Conservation (phyloP, 495 filamentous ascomycete genomes). For the Daldinia caldariorum region DNA sequence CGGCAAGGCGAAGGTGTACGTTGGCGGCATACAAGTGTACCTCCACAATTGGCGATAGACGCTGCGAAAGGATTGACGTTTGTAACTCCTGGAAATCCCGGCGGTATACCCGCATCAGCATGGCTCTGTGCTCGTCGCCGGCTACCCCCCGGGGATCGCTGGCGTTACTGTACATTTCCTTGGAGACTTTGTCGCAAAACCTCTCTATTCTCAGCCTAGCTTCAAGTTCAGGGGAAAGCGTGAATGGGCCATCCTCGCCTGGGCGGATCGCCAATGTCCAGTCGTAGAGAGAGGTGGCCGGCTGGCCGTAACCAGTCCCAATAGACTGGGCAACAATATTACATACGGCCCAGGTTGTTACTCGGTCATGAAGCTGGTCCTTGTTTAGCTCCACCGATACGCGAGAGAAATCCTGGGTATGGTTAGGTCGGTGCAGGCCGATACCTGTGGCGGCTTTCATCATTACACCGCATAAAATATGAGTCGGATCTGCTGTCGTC, state of each 20-base stretch:
- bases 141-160: slow-evolving; percentile 78
- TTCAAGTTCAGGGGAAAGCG: slow-evolving; percentile 71
- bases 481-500: slow-evolving; percentile 86
- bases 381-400: slow-evolving; percentile 83
- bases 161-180: slow-evolving; percentile 82
- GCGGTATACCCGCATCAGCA: slow-evolving; percentile 69
- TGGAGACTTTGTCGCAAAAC: slow-evolving; percentile 87
- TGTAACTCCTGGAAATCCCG: slow-evolving; percentile 66
- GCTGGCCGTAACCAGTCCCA: slow-evolving; percentile 90
- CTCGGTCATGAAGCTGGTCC: slow-evolving; percentile 84
- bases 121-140: slow-evolving; percentile 73
- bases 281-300: slow-evolving; percentile 87
- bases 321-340: slow-evolving; percentile 94
- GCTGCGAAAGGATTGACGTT: slow-evolving; percentile 60
- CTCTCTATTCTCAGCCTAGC: slow-evolving; percentile 79
- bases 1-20: slow-evolving; percentile 84
- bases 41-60: slow-evolving; percentile 67
- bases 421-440: slow-evolving; percentile 87
- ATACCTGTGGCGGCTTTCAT: slow-evolving; percentile 92
- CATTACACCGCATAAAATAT: slow-evolving; percentile 90
- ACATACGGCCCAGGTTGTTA: slow-evolving; percentile 90
- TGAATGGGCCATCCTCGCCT: slow-evolving; percentile 70
- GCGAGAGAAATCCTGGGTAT: slow-evolving; percentile 89
- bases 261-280: slow-evolving; percentile 78
- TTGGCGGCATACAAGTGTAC: slow-evolving; percentile 81